Conservation (phyloP, 2,329 filamentous ascomycete species). For the Microdochium bolleyi region DNA sequence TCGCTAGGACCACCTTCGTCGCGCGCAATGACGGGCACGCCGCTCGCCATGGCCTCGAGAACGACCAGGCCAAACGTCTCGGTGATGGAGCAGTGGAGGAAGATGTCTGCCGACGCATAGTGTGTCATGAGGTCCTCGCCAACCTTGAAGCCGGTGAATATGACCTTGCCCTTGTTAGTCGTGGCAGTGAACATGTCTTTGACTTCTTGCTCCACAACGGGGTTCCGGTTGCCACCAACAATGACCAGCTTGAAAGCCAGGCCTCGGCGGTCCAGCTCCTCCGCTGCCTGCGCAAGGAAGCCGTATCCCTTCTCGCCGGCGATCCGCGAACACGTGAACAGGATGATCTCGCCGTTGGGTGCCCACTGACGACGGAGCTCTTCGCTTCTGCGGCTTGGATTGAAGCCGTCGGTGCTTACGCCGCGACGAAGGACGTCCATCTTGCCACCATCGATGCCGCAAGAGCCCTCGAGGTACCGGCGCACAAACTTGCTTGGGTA, state of each 20-base stretch:
- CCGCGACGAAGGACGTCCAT: constrained; percentile 55
- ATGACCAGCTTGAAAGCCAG: constrained; percentile 57
- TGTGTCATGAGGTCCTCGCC: constrained; percentile 54
- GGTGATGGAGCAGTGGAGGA: constrained; percentile 63
- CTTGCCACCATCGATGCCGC: constrained; percentile 47
- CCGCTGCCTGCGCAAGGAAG: constrained; percentile 51
- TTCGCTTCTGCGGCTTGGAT: constrained; percentile 42
- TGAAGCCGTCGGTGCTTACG: constrained; percentile 56
- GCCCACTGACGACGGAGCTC: constrained; percentile 45
- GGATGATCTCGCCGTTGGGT: constrained; percentile 54
- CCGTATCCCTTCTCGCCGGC: constrained; percentile 66
- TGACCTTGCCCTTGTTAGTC: constrained; percentile 38
- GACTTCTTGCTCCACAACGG: constrained; percentile 52
- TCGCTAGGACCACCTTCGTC: constrained; percentile 64
- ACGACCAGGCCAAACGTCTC: constrained; percentile 68
- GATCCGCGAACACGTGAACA: constrained; percentile 58
- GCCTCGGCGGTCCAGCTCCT: constrained; percentile 43
- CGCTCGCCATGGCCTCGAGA: constrained; percentile 63
- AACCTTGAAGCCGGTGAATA: constrained; percentile 60
- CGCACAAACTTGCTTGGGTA: constrained; percentile 59
- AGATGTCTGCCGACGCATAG: constrained; percentile 62
- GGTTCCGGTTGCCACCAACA: constrained; percentile 60
- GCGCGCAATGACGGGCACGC: constrained; percentile 59
- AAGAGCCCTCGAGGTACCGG: constrained; percentile 45
- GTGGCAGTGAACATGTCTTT: constrained; percentile 49